Conservation (phyloP, 2,329 filamentous ascomycete species). For the Diatrype stigma region DNA sequence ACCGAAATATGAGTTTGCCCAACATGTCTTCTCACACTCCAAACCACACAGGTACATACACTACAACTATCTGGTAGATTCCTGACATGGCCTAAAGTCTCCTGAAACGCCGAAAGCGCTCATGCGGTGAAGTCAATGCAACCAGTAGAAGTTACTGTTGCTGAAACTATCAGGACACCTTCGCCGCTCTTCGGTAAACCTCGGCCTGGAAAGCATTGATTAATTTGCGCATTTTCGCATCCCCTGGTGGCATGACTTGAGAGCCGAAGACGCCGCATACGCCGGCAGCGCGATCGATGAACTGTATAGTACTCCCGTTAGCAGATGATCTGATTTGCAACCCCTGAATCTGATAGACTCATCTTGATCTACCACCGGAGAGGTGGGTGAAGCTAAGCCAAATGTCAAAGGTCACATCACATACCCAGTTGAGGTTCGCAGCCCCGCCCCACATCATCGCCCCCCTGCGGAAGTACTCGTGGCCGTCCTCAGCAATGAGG, state of each 20-base stretch:
- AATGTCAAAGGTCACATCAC: conserved; percentile 15
- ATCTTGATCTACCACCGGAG: no score
- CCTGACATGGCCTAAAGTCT: no score
- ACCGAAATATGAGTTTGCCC: no score
- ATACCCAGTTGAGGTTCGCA: conserved; percentile 43
- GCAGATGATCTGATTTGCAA: conserved; percentile 5
- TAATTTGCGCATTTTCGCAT: conserved; percentile 29
- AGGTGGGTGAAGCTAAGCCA: neutral
- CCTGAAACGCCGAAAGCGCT: no score
- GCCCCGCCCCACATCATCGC: conserved; percentile 42
- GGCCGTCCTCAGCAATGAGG: conserved; percentile 33
- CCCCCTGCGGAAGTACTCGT: conserved; percentile 32
- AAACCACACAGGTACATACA: no score
- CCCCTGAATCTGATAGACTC: no score
- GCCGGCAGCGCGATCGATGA: conserved; percentile 32
- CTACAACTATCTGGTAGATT: no score
- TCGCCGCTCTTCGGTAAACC: conserved; percentile 30
- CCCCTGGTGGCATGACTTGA: conserved; percentile 39
- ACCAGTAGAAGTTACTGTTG: no score
- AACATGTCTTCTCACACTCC: no score
- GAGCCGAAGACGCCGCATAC: conserved; percentile 38
- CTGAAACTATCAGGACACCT: neutral
- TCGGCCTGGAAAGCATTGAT: conserved; percentile 34
- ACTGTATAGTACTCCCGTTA: conserved; percentile 9
- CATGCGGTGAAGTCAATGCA: no score